phyloP scores from a whole-genome alignment of 768 basidiomycete genomes.

The Mycena sanguinolenta region DNA sequence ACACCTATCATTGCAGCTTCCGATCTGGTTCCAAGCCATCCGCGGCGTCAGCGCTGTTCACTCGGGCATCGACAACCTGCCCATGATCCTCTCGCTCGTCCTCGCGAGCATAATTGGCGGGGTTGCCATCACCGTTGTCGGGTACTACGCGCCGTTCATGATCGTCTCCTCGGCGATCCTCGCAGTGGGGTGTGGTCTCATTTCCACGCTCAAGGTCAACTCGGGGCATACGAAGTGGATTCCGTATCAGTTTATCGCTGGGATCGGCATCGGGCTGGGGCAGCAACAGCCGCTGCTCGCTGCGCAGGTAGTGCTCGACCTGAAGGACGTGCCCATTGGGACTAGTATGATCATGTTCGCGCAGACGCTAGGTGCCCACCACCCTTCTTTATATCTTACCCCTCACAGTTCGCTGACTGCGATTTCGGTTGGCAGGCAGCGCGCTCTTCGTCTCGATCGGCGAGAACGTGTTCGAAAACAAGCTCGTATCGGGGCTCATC shows the following conservation, averaged over 20 bases:
- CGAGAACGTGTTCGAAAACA: slow-evolving; percentile 34
- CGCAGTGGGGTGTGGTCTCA: slow-evolving; percentile 51
- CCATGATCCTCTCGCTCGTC: slow-evolving; percentile 52
- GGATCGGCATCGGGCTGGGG: slow-evolving; percentile 46
- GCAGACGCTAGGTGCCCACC: slow-evolving; percentile 26
- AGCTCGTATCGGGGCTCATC: slow-evolving; percentile 4
- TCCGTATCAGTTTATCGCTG: slow-evolving; percentile 40
- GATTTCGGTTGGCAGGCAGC: neutral
- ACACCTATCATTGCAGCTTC: neutral
- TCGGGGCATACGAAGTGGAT: slow-evolving; percentile 38
- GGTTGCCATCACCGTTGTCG: slow-evolving; percentile 46
- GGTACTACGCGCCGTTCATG: slow-evolving; percentile 50
- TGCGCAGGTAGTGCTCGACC: slow-evolving; percentile 30
- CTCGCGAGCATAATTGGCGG: slow-evolving; percentile 55
- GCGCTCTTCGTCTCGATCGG: slow-evolving; percentile 37
- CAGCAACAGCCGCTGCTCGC: slow-evolving; percentile 38
- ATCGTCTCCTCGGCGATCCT: slow-evolving; percentile 46
- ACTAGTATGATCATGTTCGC: slow-evolving; percentile 37
- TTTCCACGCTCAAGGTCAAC: slow-evolving; percentile 46
- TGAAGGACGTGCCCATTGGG: slow-evolving; percentile 30
- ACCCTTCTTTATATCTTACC: neutral
- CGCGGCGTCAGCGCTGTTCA: slow-evolving; percentile 50
- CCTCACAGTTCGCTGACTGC: neutral
- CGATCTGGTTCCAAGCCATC: slow-evolving; percentile 51
- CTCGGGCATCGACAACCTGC: slow-evolving; percentile 50